These are phyloP conservation scores for Trypanosoma lewisi DNA, from an alignment of 208 protist genomes.

Conservation along the genomic window DNA sequence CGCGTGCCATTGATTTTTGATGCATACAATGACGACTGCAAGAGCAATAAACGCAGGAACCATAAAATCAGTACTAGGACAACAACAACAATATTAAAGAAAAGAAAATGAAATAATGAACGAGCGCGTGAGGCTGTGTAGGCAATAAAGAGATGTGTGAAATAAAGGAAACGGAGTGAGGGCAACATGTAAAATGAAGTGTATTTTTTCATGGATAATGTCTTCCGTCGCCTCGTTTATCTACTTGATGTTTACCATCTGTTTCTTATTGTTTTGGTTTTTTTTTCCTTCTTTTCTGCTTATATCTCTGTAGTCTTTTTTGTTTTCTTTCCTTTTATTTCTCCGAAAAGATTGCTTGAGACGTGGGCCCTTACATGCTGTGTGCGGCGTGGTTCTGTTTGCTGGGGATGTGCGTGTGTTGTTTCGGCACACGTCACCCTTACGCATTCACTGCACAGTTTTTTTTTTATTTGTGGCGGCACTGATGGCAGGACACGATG, in stretches of 20 bases:
- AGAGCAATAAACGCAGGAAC: background rate
- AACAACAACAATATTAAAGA: background rate
- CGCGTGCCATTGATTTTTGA: slow-evolving; percentile 2
- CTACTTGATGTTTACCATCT: background rate
- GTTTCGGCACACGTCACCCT: no score
- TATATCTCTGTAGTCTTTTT: no score
- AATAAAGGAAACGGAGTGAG: background rate
- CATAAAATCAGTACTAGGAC: background rate
- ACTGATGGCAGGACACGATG: no score
- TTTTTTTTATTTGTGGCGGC: no score
- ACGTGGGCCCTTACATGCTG: no score
- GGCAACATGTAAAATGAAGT: background rate
- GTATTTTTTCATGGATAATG: background rate
- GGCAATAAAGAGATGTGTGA: background rate
- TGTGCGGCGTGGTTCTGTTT: no score
- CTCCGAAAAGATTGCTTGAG: no score
- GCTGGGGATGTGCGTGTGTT: no score
- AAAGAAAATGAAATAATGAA: background rate
- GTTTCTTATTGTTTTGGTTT: background rate
- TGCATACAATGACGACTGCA: background rate
- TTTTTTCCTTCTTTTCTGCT: slow-evolving; percentile 21
- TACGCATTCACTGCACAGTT: no score
- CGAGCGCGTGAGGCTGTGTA: no score
- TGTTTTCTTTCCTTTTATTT: no score
- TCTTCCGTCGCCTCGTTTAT: background rate